Evolutionary conservation across 257 asterid genomes (phyloP), one percentile per base, ranked within the genome.

Genomic region (Nicotiana otophora): DNA sequence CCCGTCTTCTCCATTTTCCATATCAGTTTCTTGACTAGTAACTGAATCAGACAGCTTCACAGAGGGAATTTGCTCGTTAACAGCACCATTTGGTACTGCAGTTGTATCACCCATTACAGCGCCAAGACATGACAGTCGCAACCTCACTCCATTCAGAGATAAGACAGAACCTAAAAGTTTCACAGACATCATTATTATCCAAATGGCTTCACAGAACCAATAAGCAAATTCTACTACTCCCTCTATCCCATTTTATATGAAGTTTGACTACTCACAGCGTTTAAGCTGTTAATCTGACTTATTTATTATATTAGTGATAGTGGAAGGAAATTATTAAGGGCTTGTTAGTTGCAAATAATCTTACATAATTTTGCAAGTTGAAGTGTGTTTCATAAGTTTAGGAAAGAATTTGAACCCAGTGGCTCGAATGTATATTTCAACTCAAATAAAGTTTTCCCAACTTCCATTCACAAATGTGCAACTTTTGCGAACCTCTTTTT

Each of bases 61-160:
- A 66, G 82, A 23, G 33, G 86, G 55, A 51, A 48, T 64, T 82
- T 77, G 82, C 81, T 86, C 91, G 82, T 87, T 84, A 31, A 81
- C 80, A 36, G 85, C 81, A 53, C 82, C 91, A 66, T 82, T 83
- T 9, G 88, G 79, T 23, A 84, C 85, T 55, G 91, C 70, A 4
- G 88, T 60, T 80, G 92, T 77, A 88, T 88, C 86, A 31, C 91
- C 91, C 84, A 82, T 81, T 77, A 86, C 81, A 60, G 91, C 86
- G 36, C 84, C 86, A n/a, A 39, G 42, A 33, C 78, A 76, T 78
- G 84, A 84, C 78, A 48, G 82, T 26, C 28, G 82, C 80, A 65
- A 76, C 84, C 89, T 81, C 10, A 78, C 72, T 77, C 84, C 84
- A 75, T 77, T 69, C 42, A 58, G 62, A 31, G 86, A 83, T 83